phyloP scores from a whole-genome alignment of 495 filamentous ascomycete species.

The Podospora australis region DNA sequence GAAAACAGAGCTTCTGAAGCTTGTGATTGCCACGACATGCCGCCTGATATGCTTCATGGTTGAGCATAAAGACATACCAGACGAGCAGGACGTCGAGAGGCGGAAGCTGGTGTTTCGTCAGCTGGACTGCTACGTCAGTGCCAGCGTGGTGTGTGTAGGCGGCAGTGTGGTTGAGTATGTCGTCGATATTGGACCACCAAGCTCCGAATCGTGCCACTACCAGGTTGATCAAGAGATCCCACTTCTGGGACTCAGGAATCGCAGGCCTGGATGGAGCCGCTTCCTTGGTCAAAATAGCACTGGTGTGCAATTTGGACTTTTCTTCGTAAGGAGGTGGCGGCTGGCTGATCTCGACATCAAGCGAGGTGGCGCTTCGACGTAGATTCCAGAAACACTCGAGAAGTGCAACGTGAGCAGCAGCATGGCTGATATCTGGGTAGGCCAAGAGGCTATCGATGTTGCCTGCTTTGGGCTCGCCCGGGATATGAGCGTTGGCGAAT shows the following conservation, averaged over 20 bases:
- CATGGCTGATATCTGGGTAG: conserved; percentile 5
- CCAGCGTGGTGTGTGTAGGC: conserved; percentile 1
- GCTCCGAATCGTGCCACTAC: neutral
- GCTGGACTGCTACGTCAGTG: conserved; percentile 1
- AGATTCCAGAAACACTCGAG: conserved; percentile 6
- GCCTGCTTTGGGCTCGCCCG: neutral
- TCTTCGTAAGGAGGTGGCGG: conserved; percentile 1
- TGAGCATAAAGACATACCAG: conserved; percentile 2
- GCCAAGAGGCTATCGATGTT: neutral
- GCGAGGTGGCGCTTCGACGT: neutral
- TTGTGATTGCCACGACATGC: neutral
- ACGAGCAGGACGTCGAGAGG: conserved; percentile 5
- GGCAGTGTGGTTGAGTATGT: neutral
- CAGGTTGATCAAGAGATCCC: conserved; percentile 2
- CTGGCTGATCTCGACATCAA: neutral
- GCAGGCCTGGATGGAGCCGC: neutral
- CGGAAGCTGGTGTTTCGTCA: conserved; percentile 2
- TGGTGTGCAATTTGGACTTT: neutral
- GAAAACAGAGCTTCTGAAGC: neutral
- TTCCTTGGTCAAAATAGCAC: too few species aligned
- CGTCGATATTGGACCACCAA: conserved; percentile 4
- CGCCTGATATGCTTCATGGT: neutral
- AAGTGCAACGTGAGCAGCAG: conserved; percentile 3
- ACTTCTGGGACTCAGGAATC: conserved; percentile 1
- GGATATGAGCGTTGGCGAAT: neutral